Evolutionary conservation across 495 filamentous ascomycete species (phyloP).

Genomic region (Trichoderma reesei): DNA sequence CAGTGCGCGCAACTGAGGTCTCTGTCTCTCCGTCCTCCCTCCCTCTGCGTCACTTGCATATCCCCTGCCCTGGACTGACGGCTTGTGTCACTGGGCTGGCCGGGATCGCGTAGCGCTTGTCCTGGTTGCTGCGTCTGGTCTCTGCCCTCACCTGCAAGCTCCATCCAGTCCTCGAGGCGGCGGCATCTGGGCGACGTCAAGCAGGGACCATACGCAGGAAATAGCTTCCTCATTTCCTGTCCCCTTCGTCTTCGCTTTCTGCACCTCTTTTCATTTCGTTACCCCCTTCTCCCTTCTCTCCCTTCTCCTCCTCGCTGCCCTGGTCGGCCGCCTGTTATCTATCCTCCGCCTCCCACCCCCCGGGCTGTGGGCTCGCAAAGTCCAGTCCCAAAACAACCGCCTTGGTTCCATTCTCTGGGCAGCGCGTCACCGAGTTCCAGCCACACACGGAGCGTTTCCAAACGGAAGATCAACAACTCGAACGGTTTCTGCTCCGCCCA

Average conservation of each 20-base stretch:
- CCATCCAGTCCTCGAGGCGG: too few species aligned
- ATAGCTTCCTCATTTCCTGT: conserved; percentile 10
- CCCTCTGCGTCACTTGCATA: too few species aligned
- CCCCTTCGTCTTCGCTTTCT: conserved; percentile 8
- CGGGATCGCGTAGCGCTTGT: background rate
- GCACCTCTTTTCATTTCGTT: background rate
- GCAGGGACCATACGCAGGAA: conserved; percentile 6
- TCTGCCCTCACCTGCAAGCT: too few species aligned
- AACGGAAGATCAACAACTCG: background rate
- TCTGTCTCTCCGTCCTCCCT: too few species aligned
- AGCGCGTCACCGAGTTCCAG: background rate
- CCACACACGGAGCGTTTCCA: background rate
- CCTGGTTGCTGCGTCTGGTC: too few species aligned
- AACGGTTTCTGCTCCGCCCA: conserved; percentile 3
- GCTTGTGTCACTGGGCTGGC: too few species aligned
- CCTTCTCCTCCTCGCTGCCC: background rate
- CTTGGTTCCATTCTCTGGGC: background rate
- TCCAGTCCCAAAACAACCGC: background rate
- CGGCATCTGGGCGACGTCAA: background rate
- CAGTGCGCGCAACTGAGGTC: too few species aligned
- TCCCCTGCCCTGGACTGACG: too few species aligned
- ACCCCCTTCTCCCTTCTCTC: background rate
- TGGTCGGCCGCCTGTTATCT: background rate
- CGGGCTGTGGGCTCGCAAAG: background rate
- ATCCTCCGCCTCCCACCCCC: background rate